Percentiles rank a stretch among this genome's conserved stretches.
These are phyloP conservation scores for Closterium sp. DNA, from an alignment of 139 green algal species.

Conservation along the genomic window DNA sequence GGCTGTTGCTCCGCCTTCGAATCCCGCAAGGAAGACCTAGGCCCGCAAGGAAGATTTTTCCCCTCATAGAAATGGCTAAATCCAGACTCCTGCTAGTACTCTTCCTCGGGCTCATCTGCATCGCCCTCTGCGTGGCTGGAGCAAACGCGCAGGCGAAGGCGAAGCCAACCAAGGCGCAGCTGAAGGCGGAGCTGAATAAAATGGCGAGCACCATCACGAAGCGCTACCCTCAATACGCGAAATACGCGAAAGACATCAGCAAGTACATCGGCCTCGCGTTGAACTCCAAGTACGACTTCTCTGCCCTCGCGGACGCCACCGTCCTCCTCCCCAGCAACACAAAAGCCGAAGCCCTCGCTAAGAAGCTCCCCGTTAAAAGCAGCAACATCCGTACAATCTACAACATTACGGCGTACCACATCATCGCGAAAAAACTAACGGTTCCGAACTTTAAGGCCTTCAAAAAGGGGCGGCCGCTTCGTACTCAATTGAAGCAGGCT, in stretches of 20 bases:
- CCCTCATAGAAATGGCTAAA: background rate
- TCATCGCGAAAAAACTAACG: background rate
- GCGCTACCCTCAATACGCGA: background rate
- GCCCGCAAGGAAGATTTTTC: too few relatives aligned
- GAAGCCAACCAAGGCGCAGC: background rate
- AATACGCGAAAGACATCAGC: background rate
- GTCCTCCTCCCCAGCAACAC: background rate
- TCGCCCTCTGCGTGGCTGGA: background rate
- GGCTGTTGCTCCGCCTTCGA: too few relatives aligned
- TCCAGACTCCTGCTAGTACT: background rate
- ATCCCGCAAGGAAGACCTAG: too few relatives aligned
- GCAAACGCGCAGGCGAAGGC: background rate
- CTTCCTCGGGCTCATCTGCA: background rate
- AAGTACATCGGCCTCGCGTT: background rate
- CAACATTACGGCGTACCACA: background rate
- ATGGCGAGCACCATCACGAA: background rate
- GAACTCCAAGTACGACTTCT: background rate
- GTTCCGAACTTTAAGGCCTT: background rate
- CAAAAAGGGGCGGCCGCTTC: background rate
- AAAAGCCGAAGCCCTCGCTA: background rate
- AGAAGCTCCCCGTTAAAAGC: background rate
- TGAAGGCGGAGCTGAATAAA: background rate
- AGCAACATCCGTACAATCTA: background rate
- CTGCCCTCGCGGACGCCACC: background rate
- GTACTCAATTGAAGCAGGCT: background rate